These are phyloP conservation scores for Trichophyton benhamiae DNA, from an alignment of 2,329 filamentous ascomycete genomes.

Conservation along the genomic window DNA sequence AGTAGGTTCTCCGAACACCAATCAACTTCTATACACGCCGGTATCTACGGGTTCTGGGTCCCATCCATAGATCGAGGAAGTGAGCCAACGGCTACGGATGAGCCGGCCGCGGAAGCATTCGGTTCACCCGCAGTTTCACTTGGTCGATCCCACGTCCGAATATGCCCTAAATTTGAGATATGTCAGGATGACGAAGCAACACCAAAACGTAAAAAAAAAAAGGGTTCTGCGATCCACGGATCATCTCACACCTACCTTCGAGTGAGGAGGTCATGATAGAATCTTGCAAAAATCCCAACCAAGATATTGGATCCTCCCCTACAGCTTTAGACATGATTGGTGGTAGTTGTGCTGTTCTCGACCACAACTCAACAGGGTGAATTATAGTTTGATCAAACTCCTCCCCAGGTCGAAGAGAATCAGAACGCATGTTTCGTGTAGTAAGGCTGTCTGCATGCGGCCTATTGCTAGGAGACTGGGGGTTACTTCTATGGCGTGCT, in stretches of 20 bases:
- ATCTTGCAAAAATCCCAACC: slow-evolving; percentile 87
- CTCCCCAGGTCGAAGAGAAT: slow-evolving; percentile 50
- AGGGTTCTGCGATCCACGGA: neutral
- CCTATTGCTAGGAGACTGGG: slow-evolving; percentile 38
- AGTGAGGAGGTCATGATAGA: slow-evolving; percentile 87
- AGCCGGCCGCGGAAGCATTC: slow-evolving; percentile 15
- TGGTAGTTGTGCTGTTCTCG: slow-evolving; percentile 71
- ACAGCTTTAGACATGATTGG: slow-evolving; percentile 83
- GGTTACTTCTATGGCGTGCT: slow-evolving; percentile 29
- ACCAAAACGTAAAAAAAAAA: slow-evolving; percentile 13
- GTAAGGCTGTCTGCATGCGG: slow-evolving; percentile 44
- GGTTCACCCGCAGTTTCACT: slow-evolving; percentile 30
- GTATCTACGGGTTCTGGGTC: neutral
- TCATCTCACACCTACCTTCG: slow-evolving; percentile 54
- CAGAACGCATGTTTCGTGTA: slow-evolving; percentile 48
- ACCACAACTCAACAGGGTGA: slow-evolving; percentile 74
- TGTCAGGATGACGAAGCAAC: slow-evolving; percentile 7
- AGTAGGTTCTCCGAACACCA: neutral
- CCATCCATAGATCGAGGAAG: neutral
- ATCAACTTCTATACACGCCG: neutral
- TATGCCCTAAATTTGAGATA: slow-evolving; percentile 47
- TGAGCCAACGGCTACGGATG: slow-evolving; percentile 4
- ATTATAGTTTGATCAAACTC: slow-evolving; percentile 47
- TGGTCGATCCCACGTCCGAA: slow-evolving; percentile 62
- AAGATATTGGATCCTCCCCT: slow-evolving; percentile 75